Percentiles rank a stretch among this genome's conserved stretches.
phyloP scores from a whole-genome alignment of 345 rosid genomes.

The rapeseed (Brassica napus) region Da-Ae NC_063434.1:24780501-24781000 shows the following conservation, averaged over 20 bases:
- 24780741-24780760: constrained; percentile 92
- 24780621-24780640: constrained; percentile 15
- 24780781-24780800: constrained; percentile 94
- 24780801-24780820: constrained; percentile 74
- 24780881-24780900: neutral
- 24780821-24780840: neutral
- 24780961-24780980: constrained; percentile 82
- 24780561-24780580: constrained; percentile 95
- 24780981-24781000: constrained; percentile 80
- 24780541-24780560: constrained; percentile 99
- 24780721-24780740: constrained; percentile 99
- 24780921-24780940: constrained; percentile 65
- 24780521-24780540: constrained; percentile 92
- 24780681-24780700: constrained; percentile 5
- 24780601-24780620: constrained; percentile 17
- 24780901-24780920: neutral
- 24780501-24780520: constrained; percentile 98
- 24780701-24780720: constrained; percentile 22
- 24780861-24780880: neutral
- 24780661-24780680: neutral
- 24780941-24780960: constrained; percentile 61
- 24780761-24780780: constrained; percentile 84
- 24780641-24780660: constrained; percentile 3
- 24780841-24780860: constrained; percentile 14
- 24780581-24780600: constrained; percentile 58